phyloP scores from a whole-genome alignment of 805 yeast genomes.

The Metschnikowia orientalis region DNA sequence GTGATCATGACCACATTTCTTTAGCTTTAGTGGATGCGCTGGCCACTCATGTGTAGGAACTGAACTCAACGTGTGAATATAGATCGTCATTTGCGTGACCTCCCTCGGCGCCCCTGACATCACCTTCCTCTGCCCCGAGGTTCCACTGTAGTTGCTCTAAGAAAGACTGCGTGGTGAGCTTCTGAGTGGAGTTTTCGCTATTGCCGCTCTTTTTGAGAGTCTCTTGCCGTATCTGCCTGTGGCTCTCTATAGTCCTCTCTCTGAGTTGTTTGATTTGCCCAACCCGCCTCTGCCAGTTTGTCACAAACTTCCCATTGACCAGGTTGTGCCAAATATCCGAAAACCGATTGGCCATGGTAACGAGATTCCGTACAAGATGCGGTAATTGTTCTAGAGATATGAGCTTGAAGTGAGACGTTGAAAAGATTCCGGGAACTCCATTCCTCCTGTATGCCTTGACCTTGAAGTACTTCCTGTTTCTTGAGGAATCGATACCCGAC shows the following conservation, averaged over 20 bases:
- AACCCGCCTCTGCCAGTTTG: slow-evolving; percentile 67
- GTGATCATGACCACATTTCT: too few species aligned
- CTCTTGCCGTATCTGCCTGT: slow-evolving; percentile 26
- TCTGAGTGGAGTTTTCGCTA: slow-evolving; percentile 6
- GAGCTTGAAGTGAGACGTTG: slow-evolving; percentile 72
- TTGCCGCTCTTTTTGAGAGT: background rate
- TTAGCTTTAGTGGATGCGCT: too few species aligned
- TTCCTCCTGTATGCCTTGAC: slow-evolving; percentile 61
- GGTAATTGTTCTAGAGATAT: slow-evolving; percentile 59
- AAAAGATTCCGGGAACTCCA: slow-evolving; percentile 73
- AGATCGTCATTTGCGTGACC: slow-evolving; percentile 11
- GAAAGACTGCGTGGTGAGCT: slow-evolving; percentile 28
- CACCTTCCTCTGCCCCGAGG: background rate
- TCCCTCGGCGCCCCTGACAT: too few species aligned
- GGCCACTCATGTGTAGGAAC: slow-evolving; percentile 30
- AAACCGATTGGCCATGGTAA: slow-evolving; percentile 63
- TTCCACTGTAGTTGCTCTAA: slow-evolving; percentile 24
- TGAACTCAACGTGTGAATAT: slow-evolving; percentile 29
- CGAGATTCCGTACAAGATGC: slow-evolving; percentile 59
- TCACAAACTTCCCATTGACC: slow-evolving; percentile 42
- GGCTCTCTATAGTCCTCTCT: slow-evolving; percentile 25
- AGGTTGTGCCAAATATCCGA: slow-evolving; percentile 71
- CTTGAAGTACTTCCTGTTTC: slow-evolving; percentile 39
- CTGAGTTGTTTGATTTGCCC: slow-evolving; percentile 45
- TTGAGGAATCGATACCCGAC: slow-evolving; percentile 1